Evolutionary conservation across 2,329 filamentous ascomycete genomes (phyloP), one percentile per base, ranked within the genome.

Genomic region (Seiridium unicorne): DNA sequence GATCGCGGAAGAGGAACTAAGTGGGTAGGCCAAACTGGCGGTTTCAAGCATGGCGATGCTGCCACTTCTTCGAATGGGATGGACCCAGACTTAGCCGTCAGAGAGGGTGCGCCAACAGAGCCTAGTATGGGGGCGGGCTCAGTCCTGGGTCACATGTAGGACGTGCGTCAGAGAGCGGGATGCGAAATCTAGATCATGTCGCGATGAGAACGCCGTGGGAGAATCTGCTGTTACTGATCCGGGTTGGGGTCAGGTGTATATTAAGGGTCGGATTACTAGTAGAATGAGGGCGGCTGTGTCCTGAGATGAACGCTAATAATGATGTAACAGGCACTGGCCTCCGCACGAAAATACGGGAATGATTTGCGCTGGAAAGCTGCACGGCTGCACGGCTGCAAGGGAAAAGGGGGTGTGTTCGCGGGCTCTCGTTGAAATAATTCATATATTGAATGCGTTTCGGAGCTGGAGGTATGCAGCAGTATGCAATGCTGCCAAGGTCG

Each of bases 11-110:
- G 40, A 36, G 54, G 40, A 40, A 31, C 55, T 18, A 57, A 47
- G 55, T 57, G 55, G 55, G 55, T 44, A 57, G 31, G 42, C 44
- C 44, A 9, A 8, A 26, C 31, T 55, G n/a, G 55, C 31, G 38
- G 55, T 57, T 57, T 57, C 55, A 57, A 57, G 55, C 49, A 47
- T 44, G 10, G 35, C 35, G 53, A 44, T 44, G 36, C 53, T 44
- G 18, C 40, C 36, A 38, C 53, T 55, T 42, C 31, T 9, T 54
- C n/a, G 51, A 36, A 31, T 26, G 35, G 34, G 40, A 48, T 57
- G 55, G 55, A 48, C 55, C 55, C 35, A 44, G 31, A 42, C 36
- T 55, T 55, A 55, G 38, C 36, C 53, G 18, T 55, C 18, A 18
- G 31, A 13, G 44, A 44, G 32, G 32, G 53, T 44, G 26, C 38